Evolutionary conservation across 176 grass and related monocot genomes (phyloP).

Genomic region (Triticum aestivum): DNA sequence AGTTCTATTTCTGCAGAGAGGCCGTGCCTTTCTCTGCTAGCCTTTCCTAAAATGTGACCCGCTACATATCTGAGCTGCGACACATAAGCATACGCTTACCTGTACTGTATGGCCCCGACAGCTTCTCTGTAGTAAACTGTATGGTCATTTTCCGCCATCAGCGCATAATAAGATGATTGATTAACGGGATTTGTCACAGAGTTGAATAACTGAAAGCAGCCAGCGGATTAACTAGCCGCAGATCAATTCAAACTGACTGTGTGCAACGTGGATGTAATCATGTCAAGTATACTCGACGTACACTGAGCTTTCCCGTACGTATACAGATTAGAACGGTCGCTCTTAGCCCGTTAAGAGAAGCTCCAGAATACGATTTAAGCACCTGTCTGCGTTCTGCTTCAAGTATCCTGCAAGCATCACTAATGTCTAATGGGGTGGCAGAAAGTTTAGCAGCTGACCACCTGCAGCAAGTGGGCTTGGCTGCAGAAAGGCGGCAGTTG

Average conservation of each 20-base stretch:
- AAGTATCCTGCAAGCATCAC: no score
- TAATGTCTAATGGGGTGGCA: no score
- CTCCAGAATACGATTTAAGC: neutral
- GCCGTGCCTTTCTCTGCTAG: no score
- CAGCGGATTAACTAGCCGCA: neutral
- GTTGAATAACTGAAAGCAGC: neutral
- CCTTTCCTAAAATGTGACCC: neutral
- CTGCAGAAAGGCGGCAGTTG: conserved; percentile 20
- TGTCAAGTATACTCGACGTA: neutral
- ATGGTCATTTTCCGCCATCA: neutral
- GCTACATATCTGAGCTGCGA: no score
- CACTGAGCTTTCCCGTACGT: neutral
- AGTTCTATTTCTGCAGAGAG: no score
- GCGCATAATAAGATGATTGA: no score
- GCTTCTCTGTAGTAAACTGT: neutral
- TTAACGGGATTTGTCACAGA: neutral
- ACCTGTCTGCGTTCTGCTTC: no score
- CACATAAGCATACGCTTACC: no score
- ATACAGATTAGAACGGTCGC: neutral
- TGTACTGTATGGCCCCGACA: neutral
- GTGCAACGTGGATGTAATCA: no score
- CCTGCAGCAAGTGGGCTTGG: conserved; percentile 24
- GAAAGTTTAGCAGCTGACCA: neutral
- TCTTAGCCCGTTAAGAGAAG: neutral
- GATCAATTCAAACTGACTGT: neutral